Conservation (phyloP, 2,329 filamentous ascomycete genomes). For the Paecilomyces sp. region DNA sequence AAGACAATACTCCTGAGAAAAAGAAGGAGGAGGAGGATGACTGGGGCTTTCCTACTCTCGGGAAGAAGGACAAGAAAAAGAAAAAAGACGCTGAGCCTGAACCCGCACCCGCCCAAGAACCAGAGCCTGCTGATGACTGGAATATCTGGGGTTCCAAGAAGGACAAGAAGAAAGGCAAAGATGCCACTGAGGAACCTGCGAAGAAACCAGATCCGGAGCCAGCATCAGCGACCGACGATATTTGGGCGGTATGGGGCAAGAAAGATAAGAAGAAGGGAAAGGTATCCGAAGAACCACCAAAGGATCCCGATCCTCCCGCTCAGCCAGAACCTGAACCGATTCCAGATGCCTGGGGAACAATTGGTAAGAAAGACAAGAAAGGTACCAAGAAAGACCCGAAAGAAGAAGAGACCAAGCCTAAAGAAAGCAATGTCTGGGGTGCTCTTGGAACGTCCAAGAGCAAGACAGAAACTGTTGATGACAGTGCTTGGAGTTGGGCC, state of each 20-base stretch:
- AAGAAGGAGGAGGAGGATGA: constrained; percentile 32
- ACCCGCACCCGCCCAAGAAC: constrained; percentile 6
- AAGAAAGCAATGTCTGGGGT: constrained; percentile 17
- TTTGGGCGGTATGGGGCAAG: constrained; percentile 10
- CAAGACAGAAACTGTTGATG: constrained; percentile 9
- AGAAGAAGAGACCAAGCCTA: neutral
- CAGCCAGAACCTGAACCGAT: neutral
- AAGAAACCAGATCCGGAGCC: constrained; percentile 13
- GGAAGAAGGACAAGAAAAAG: constrained; percentile 43
- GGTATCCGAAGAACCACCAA: neutral
- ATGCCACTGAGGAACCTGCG: constrained; percentile 6
- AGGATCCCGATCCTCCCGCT: constrained; percentile 1
- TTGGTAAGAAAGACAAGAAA: constrained; percentile 4
- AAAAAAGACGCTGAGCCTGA: constrained; percentile 27
- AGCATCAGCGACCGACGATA: constrained; percentile 4
- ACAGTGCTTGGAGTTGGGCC: constrained; percentile 23
- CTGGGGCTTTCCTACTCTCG: constrained; percentile 27
- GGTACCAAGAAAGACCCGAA: constrained; percentile 17
- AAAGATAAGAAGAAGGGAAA: constrained; percentile 25
- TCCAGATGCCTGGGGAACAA: constrained; percentile 5
- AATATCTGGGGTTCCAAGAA: constrained; percentile 23
- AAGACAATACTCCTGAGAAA: constrained; percentile 33
- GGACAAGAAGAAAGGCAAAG: constrained; percentile 42
- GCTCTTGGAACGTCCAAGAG: constrained; percentile 5
- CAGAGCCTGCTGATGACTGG: constrained; percentile 7